These are phyloP conservation scores for Thuja plicata DNA, from an alignment of 83 land plant genomes.

Conservation along the genomic window DNA sequence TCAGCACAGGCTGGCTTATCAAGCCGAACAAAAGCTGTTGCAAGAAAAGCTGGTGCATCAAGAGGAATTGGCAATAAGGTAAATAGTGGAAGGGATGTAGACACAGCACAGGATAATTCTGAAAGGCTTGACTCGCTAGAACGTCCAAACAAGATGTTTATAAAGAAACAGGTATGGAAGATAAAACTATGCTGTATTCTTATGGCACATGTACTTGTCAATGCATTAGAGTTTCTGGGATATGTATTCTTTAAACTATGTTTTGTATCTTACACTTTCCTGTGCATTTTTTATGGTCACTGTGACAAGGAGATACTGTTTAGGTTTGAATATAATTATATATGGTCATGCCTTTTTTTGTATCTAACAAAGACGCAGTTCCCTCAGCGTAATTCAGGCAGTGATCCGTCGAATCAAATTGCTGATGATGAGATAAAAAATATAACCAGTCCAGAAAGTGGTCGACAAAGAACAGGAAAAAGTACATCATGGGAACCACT, in stretches of 20 bases:
- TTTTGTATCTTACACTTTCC: not conserved
- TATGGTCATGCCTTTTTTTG: constrained; percentile 11
- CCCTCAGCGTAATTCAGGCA: constrained; percentile 32
- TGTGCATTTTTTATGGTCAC: not conserved
- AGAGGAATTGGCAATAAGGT: constrained; percentile 35
- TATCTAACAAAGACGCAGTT: not conserved
- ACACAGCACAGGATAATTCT: constrained; percentile 25
- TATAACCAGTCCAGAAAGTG: constrained; percentile 31
- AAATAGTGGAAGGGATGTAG: constrained; percentile 39
- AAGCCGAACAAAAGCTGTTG: constrained; percentile 47
- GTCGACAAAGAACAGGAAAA: constrained; percentile 27
- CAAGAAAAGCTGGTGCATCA: constrained; percentile 45
- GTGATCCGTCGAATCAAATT: constrained; percentile 28
- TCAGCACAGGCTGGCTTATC: constrained; percentile 37
- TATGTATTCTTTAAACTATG: not conserved
- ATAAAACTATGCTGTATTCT: not conserved
- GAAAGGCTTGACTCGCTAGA: constrained; percentile 49
- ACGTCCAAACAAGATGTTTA: constrained; percentile 28
- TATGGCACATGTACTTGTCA: not conserved
- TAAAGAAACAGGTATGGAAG: constrained; percentile 43
- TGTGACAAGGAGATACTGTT: not conserved
- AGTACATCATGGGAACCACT: constrained; percentile 64
- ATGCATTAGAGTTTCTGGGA: not conserved
- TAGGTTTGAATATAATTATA: not conserved
- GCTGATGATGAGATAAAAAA: constrained; percentile 5